Conservation (phyloP, 2,329 filamentous ascomycete species). For the Laburnicola sp. region DNA sequence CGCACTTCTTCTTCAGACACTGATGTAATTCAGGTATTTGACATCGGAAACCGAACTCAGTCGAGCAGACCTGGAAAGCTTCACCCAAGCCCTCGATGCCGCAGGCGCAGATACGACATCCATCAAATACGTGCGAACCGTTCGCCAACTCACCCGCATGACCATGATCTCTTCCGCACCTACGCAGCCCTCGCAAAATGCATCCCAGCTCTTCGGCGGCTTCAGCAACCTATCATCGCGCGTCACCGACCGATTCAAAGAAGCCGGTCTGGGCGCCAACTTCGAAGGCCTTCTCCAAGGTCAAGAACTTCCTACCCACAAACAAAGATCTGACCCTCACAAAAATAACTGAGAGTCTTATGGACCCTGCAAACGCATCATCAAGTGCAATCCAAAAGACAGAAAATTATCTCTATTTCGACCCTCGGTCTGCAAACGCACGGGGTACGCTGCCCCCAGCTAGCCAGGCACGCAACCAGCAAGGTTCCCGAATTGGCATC, state of each 20-base stretch:
- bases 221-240: conserved; percentile 91
- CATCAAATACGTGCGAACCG: conserved; percentile 76
- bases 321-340: conserved; percentile 96
- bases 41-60: conserved; percentile 89
- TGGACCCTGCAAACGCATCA: conserved; percentile 89
- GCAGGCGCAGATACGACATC: conserved; percentile 76
- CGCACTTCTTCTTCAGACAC: background rate
- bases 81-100: conserved; percentile 78
- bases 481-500: conserved; percentile 60
- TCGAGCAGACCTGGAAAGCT: conserved; percentile 78
- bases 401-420: conserved; percentile 95
- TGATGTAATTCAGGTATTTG: conserved; percentile 49
- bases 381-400: conserved; percentile 94
- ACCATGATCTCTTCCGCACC: conserved; percentile 93
- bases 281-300: conserved; percentile 93
- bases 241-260: conserved; percentile 90
- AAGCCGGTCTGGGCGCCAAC: conserved; percentile 82
- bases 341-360: conserved; percentile 96
- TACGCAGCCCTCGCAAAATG: conserved; percentile 61
- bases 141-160: conserved; percentile 95
- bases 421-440: conserved; percentile 89
- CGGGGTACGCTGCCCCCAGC: conserved; percentile 87
- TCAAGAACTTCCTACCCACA: conserved; percentile 96
- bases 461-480: conserved; percentile 56
- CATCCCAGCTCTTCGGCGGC: conserved; percentile 83